Percentiles rank a stretch among this genome's conserved stretches.
Evolutionary conservation across 176 grass and related monocot genomes (phyloP).

Genomic region (Carex myosuroides): DNA sequence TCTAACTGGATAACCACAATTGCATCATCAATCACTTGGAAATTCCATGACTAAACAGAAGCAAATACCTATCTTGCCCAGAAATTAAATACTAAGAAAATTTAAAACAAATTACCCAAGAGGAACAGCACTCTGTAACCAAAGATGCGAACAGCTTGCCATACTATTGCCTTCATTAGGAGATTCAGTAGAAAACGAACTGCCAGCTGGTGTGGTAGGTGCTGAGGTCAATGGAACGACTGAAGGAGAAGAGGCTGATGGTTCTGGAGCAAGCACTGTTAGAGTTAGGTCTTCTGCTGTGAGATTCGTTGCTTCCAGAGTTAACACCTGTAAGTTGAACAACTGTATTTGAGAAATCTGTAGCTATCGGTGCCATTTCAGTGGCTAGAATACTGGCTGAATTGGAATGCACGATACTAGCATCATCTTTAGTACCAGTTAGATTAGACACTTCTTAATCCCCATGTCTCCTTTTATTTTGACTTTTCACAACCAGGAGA

Average conservation of each 20-base stretch:
- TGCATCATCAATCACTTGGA: not conserved
- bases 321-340: slow-evolving; percentile 74
- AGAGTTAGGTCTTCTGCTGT: slow-evolving; percentile 86
- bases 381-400: not conserved
- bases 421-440: not conserved
- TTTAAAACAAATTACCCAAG: slow-evolving; percentile 57
- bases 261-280: slow-evolving; percentile 87
- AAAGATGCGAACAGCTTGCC: slow-evolving; percentile 85
- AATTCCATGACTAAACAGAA: not conserved
- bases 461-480: not conserved
- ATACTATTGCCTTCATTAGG: slow-evolving; percentile 44
- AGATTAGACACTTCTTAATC: not conserved
- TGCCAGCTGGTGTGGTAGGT: slow-evolving; percentile 54
- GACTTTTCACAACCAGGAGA: not conserved
- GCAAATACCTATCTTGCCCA: not conserved
- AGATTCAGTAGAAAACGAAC: slow-evolving; percentile 36
- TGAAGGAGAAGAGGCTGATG: slow-evolving; percentile 63
- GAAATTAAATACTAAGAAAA: not conserved
- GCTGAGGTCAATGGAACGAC: slow-evolving; percentile 77
- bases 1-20: not conserved
- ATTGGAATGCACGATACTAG: not conserved
- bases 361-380: not conserved
- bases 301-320: slow-evolving; percentile 93
- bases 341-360: not conserved
- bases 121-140: slow-evolving; percentile 91